phyloP scores from a whole-genome alignment of 2,329 filamentous ascomycete species.

The Aureobasidium sp. region DNA sequence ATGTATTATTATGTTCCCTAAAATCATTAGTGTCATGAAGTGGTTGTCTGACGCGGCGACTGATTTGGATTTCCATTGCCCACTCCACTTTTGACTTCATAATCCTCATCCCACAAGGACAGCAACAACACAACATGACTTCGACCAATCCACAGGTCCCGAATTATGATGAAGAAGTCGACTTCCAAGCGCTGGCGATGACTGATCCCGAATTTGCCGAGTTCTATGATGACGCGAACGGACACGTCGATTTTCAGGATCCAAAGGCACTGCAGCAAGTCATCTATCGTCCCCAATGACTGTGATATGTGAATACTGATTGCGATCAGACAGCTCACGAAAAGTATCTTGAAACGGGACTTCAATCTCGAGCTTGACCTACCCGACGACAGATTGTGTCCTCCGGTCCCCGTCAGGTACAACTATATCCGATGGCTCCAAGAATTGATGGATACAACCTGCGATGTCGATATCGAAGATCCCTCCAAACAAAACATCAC shows the following conservation, averaged over 20 bases:
- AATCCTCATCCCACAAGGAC: not conserved
- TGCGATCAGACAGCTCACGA: slow-evolving; percentile 12
- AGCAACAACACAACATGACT: not conserved
- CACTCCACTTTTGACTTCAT: not conserved
- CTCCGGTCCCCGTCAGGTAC: slow-evolving; percentile 37
- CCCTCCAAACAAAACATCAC: slow-evolving; percentile 49
- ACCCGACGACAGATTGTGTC: slow-evolving; percentile 10
- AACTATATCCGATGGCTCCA: slow-evolving; percentile 92
- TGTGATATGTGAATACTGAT: not conserved
- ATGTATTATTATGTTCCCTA: not conserved
- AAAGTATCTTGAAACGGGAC: slow-evolving; percentile 13
- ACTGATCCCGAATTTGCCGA: slow-evolving; percentile 54
- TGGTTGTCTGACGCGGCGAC: not conserved
- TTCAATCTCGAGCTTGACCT: slow-evolving; percentile 10
- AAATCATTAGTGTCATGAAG: not conserved
- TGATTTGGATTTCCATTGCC: not conserved
- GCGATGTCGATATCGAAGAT: slow-evolving; percentile 31
- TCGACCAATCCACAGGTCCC: not conserved
- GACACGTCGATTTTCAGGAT: slow-evolving; percentile 72
- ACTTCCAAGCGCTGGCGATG: slow-evolving; percentile 56
- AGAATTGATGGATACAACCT: slow-evolving; percentile 65
- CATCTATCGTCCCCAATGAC: not conserved
- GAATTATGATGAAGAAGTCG: slow-evolving; percentile 51
- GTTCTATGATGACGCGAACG: slow-evolving; percentile 38
- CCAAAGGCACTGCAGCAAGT: slow-evolving; percentile 65